phyloP scores from a whole-genome alignment of 2,329 filamentous ascomycete species.

The Fusarium sp. region DNA sequence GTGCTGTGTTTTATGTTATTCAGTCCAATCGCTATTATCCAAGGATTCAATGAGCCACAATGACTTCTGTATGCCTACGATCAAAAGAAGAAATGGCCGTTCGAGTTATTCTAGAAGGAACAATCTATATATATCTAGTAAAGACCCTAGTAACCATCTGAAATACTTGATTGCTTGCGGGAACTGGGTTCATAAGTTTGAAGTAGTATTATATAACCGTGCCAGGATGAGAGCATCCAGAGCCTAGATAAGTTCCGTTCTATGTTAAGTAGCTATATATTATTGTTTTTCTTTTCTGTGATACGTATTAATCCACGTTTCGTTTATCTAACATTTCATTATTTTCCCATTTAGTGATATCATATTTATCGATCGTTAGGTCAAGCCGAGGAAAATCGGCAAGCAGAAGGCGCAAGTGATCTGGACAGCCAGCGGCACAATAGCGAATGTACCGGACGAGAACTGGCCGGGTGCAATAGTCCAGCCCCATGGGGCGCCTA shows the following conservation, averaged over 20 bases:
- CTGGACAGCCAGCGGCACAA: constrained; percentile 46
- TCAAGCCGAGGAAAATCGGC: constrained; percentile 46
- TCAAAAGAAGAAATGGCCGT: no score
- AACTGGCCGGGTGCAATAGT: constrained; percentile 43
- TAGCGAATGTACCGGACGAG: constrained; percentile 45
- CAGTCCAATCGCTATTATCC: no score
- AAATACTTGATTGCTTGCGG: no score
- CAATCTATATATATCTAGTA: no score
- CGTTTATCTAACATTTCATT: not conserved
- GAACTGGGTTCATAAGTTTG: not conserved
- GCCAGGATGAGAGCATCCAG: not conserved
- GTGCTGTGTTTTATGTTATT: no score
- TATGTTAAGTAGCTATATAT: not conserved
- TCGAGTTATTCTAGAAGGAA: no score
- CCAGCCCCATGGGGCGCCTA: constrained; percentile 46
- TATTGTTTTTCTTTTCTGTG: not conserved
- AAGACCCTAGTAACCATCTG: no score
- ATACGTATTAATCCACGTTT: not conserved
- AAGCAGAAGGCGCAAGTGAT: constrained; percentile 42
- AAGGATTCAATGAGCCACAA: no score
- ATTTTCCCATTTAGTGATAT: not conserved
- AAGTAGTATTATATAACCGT: not conserved
- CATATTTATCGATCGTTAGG: constrained; percentile 14
- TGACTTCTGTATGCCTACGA: no score
- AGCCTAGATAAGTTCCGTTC: not conserved